Base-by-base conservation (phyloP, 2,329 filamentous ascomycete species). In the Blumeria hordei region DNA sequence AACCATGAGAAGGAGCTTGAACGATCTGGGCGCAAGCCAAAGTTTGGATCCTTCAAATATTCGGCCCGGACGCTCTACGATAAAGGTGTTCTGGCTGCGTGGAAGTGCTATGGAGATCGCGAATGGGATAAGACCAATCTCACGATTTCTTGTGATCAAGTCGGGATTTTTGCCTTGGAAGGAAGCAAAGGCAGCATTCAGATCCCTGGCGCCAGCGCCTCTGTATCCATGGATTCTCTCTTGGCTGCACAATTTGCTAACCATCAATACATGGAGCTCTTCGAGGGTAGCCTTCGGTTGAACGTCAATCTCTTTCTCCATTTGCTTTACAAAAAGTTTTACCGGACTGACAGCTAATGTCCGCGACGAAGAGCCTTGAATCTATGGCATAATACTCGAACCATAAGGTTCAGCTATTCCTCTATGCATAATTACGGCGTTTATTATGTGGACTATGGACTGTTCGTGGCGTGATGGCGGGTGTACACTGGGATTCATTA, bases 311-410 rank as follows among this genome's bases (percentile, higher is more conserved):
- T 98, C 65, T 79, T 98, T 70, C 74, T 98, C 73, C 92, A 98
- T 74, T 73, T 96, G 68, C 77, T 98, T 62, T 96, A 96, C 74
- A 94, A 93, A 77, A 98, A 98, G 75, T 98, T 98, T 69, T 98
- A 98, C 67, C 72, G 79, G 58, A 82, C 80, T 57, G 78, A 81
- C 49, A 60, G 57, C 58, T 61, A 53, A 57, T 28, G 21, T 28
- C 21, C 21, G 21, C 21, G 21, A 28, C 4, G 4, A 28, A 28
- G 21, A 28, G 21, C 21, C 21, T 28, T 28, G 4, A 28, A 28
- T 28, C 21, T 28, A 28, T 28, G 21, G 21, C 21, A 28, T 28
- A 28, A 28, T 28, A 28, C 21, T 28, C 21, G 21, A 28, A 28
- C 2, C 21, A 28, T 28, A 4, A 28, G 21, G 21, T 28, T 2